These are phyloP conservation scores for Cladosporium sp. DNA, from an alignment of 2,329 filamentous ascomycete genomes.

Conservation along the genomic window DNA sequence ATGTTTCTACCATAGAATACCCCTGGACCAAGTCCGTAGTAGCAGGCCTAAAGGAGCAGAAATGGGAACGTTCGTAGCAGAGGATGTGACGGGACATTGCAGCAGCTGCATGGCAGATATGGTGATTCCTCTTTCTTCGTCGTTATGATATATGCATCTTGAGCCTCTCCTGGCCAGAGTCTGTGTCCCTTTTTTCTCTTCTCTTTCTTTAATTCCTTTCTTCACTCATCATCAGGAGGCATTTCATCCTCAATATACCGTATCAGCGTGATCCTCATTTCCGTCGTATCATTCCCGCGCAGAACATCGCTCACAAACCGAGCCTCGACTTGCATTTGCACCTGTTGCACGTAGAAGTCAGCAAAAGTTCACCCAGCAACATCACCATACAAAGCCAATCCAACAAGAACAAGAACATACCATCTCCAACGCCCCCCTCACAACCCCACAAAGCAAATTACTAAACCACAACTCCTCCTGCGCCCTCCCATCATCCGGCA, in stretches of 20 bases:
- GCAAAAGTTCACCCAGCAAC: slow-evolving; percentile 2
- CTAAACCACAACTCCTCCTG: slow-evolving; percentile 99
- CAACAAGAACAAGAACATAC: slow-evolving; percentile 46
- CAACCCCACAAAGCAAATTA: slow-evolving; percentile 90
- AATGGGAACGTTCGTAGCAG: too few species aligned
- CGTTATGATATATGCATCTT: too few species aligned
- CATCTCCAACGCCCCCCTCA: slow-evolving; percentile 93
- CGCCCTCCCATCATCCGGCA: slow-evolving; percentile 90
- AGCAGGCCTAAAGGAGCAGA: too few species aligned
- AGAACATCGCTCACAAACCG: slow-evolving; percentile 94
- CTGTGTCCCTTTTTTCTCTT: too few species aligned
- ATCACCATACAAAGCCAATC: not conserved
- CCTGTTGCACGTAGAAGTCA: slow-evolving; percentile 42
- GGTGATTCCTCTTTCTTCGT: too few species aligned
- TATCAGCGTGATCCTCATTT: slow-evolving; percentile 90
- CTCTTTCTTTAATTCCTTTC: too few species aligned
- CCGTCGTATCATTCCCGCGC: slow-evolving; percentile 89
- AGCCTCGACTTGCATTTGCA: slow-evolving; percentile 96
- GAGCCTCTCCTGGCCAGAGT: too few species aligned
- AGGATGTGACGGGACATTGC: too few species aligned
- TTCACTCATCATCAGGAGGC: slow-evolving; percentile 86
- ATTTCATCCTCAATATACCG: slow-evolving; percentile 97
- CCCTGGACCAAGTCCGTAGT: too few species aligned
- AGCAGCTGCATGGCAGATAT: too few species aligned
- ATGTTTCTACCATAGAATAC: too few species aligned